A percentile compares a stretch with the other conserved stretches of the same genome.
phyloP scores from a whole-genome alignment of 2,329 filamentous ascomycete species.

The Chrysoporthe puriensis region DNA sequence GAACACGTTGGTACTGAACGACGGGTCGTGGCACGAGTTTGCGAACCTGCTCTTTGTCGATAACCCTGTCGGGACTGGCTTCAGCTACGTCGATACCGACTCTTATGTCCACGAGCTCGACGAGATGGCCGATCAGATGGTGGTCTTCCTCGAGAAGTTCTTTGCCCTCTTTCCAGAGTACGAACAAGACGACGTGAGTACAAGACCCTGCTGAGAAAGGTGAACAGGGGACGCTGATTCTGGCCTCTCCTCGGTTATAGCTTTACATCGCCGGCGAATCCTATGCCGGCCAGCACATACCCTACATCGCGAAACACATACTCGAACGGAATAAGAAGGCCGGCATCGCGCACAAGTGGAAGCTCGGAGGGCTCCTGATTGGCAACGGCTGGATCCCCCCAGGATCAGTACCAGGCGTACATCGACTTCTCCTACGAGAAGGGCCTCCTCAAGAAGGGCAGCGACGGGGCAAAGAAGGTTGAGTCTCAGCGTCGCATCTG shows the following conservation, averaged over 20 bases:
- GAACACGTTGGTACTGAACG: constrained; percentile 74
- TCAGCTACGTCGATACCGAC: constrained; percentile 91
- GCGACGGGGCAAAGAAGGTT: constrained; percentile 64
- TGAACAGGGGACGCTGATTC: background rate
- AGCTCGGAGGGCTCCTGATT: constrained; percentile 82
- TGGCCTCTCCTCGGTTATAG: constrained; percentile 49
- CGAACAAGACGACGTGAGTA: constrained; percentile 83
- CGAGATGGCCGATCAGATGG: constrained; percentile 87
- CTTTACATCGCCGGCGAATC: constrained; percentile 95
- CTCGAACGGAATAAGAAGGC: constrained; percentile 79
- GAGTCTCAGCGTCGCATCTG: constrained; percentile 73
- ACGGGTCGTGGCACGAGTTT: constrained; percentile 98
- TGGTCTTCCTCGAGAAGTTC: constrained; percentile 89
- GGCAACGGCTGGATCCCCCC: constrained; percentile 98
- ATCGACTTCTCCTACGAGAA: constrained; percentile 79
- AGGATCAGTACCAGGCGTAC: constrained; percentile 88
- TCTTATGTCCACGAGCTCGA: constrained; percentile 83
- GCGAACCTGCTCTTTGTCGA: constrained; percentile 96
- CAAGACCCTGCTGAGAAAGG: background rate
- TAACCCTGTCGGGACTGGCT: constrained; percentile 94
- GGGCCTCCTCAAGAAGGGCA: constrained; percentile 71
- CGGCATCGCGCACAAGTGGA: constrained; percentile 63
- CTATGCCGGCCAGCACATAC: constrained; percentile 95
- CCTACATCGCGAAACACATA: constrained; percentile 92
- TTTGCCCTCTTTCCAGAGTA: constrained; percentile 91